Conservation (phyloP, 345 rosid species). For the Diplotaxis tenuifolia region DNA sequence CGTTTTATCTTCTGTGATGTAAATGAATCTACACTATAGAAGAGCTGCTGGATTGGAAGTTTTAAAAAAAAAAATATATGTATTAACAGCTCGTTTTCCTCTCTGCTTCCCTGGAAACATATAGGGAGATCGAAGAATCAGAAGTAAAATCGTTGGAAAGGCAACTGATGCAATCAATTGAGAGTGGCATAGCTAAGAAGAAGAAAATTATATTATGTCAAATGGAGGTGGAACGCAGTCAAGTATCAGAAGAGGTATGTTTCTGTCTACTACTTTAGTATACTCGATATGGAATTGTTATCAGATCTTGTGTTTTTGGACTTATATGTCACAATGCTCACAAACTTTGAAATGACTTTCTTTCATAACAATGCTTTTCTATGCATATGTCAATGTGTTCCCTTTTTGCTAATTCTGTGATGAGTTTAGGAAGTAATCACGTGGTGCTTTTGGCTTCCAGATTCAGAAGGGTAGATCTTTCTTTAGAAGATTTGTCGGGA, state of each 20-base stretch:
- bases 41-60: not conserved
- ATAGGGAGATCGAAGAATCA: conserved; percentile 87
- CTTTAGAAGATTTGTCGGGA: conserved; percentile 82
- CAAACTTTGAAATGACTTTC: not conserved
- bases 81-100: conserved; percentile 4
- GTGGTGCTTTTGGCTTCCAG: conserved; percentile 46
- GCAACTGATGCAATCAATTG: conserved; percentile 93
- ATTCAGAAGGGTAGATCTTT: conserved; percentile 69
- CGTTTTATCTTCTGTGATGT: conserved; percentile 17
- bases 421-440: conserved; percentile 17
- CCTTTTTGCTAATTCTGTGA: conserved; percentile 4
- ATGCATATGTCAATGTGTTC: not conserved
- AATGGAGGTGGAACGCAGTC: conserved; percentile 87
- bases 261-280: conserved; percentile 25
- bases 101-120: conserved; percentile 17
- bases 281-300: conserved; percentile 2
- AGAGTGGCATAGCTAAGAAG: conserved; percentile 83
- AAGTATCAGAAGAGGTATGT: conserved; percentile 82
- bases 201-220: conserved; percentile 84
- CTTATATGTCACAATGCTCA: not conserved
- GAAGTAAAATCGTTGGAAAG: conserved; percentile 89
- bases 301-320: not conserved
- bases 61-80: not conserved
- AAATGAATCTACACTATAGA: conserved; percentile 7
- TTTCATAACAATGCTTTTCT: conserved; percentile 13